phyloP scores from a whole-genome alignment of 148 eudicot species.

The Chenopodium album region DNA sequence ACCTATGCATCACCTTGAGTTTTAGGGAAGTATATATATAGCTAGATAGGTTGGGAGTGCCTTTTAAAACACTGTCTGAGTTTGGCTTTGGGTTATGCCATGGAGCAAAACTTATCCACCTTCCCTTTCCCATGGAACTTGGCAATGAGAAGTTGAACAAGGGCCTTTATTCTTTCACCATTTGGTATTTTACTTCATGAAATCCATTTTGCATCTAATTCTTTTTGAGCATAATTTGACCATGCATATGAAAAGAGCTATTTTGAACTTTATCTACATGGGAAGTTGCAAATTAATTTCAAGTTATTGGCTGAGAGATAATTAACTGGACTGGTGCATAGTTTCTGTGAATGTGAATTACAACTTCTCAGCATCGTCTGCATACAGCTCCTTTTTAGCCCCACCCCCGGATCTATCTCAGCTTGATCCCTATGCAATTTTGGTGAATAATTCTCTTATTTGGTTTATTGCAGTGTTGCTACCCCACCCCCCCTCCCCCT shows the following conservation, averaged over 20 bases:
- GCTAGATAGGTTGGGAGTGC: background rate
- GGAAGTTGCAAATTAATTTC: background rate
- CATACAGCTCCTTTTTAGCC: background rate
- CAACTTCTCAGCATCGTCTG: slow-evolving; percentile 1
- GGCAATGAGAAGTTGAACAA: too few relatives aligned
- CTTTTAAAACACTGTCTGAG: background rate
- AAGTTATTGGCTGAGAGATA: background rate
- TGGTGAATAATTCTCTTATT: too few relatives aligned
- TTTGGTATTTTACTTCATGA: background rate
- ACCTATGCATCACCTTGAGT: too few relatives aligned
- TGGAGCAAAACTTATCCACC: background rate
- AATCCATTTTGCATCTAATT: background rate
- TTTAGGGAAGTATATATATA: too few relatives aligned
- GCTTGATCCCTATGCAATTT: too few relatives aligned
- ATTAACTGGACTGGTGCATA: background rate
- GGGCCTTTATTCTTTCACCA: background rate
- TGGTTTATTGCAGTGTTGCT: too few relatives aligned
- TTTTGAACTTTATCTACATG: background rate
- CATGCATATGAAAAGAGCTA: slow-evolving; percentile 2
- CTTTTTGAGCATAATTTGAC: background rate
- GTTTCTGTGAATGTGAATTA: background rate
- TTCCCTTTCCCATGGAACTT: background rate
- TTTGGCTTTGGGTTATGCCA: background rate
- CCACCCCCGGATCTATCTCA: background rate
- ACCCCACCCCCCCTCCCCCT: background rate